These are phyloP conservation scores for Tephrocybe rancida DNA, from an alignment of 768 basidiomycete species.

Conservation along the genomic window DNA sequence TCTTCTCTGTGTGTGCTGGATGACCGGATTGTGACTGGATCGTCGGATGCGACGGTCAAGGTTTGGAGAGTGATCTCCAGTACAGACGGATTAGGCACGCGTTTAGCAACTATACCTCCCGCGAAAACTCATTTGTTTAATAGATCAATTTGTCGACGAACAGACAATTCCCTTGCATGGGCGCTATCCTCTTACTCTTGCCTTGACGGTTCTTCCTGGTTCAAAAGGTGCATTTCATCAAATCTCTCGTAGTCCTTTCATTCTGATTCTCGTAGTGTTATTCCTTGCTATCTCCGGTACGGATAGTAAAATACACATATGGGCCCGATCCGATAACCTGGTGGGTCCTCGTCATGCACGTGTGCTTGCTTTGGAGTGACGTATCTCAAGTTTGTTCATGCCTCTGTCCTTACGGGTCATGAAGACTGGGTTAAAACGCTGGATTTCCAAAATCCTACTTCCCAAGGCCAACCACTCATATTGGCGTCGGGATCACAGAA, in stretches of 20 bases:
- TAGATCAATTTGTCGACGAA: slow-evolving; percentile 40
- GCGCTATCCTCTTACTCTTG: slow-evolving; percentile 75
- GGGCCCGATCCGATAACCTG: slow-evolving; percentile 60
- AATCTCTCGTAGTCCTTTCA: background rate
- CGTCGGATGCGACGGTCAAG: slow-evolving; percentile 81
- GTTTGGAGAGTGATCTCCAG: slow-evolving; percentile 57
- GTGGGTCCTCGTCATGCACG: slow-evolving; percentile 35
- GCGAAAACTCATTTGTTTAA: background rate
- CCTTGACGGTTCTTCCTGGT: slow-evolving; percentile 63
- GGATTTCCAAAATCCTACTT: slow-evolving; percentile 52
- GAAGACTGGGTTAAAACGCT: slow-evolving; percentile 95
- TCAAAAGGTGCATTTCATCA: slow-evolving; percentile 55
- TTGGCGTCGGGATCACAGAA: slow-evolving; percentile 97
- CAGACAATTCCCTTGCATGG: slow-evolving; percentile 69
- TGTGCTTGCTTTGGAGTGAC: background rate
- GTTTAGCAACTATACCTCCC: slow-evolving; percentile 1
- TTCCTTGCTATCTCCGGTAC: slow-evolving; percentile 88
- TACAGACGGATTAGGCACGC: slow-evolving; percentile 34
- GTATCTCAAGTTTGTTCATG: slow-evolving; percentile 54
- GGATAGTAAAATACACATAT: slow-evolving; percentile 77
- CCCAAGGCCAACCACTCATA: slow-evolving; percentile 49
- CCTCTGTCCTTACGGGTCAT: slow-evolving; percentile 74
- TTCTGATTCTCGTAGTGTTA: slow-evolving; percentile 38
- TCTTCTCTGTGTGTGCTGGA: slow-evolving; percentile 62
- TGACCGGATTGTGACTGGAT: slow-evolving; percentile 67